Conservation (phyloP, 2,329 filamentous ascomycete genomes). For the Colletotrichum magnum region DNA sequence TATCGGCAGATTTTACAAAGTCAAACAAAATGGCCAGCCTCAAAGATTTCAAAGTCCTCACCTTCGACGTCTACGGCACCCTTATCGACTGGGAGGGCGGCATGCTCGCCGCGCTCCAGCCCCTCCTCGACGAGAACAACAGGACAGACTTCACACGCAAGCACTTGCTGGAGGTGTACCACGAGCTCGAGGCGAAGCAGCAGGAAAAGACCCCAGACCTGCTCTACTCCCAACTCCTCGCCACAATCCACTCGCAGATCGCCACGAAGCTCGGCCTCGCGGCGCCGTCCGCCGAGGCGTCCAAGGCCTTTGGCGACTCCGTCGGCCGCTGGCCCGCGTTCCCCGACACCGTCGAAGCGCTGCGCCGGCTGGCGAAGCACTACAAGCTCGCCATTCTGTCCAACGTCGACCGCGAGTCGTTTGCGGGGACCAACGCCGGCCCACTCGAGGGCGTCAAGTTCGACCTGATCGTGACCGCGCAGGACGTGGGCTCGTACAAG, state of each 20-base stretch:
- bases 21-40: constrained; percentile 28
- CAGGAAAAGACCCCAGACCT: constrained; percentile 69
- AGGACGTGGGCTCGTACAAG: constrained; percentile 81
- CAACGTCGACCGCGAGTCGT: constrained; percentile 70
- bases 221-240: constrained; percentile 73
- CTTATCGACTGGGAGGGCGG: constrained; percentile 84
- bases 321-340: constrained; percentile 72
- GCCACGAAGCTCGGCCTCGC: constrained; percentile 59
- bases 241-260: constrained; percentile 60
- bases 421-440: constrained; percentile 58
- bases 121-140: constrained; percentile 57
- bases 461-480: constrained; percentile 76
- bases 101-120: constrained; percentile 67
- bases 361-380: constrained; percentile 61
- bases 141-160: constrained; percentile 49
- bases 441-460: constrained; percentile 66
- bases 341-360: constrained; percentile 69
- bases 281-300: constrained; percentile 54
- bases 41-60: constrained; percentile 61
- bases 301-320: constrained; percentile 64
- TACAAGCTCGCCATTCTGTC: constrained; percentile 73
- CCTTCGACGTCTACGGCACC: constrained; percentile 87
- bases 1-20: neutral
- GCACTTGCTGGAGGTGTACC: constrained; percentile 57
- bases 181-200: constrained; percentile 63